A percentile compares a stretch with the other conserved stretches of the same genome.
These are phyloP conservation scores for Boletellus sp. DNA, from an alignment of 768 basidiomycete species.

Conservation along the genomic window DNA sequence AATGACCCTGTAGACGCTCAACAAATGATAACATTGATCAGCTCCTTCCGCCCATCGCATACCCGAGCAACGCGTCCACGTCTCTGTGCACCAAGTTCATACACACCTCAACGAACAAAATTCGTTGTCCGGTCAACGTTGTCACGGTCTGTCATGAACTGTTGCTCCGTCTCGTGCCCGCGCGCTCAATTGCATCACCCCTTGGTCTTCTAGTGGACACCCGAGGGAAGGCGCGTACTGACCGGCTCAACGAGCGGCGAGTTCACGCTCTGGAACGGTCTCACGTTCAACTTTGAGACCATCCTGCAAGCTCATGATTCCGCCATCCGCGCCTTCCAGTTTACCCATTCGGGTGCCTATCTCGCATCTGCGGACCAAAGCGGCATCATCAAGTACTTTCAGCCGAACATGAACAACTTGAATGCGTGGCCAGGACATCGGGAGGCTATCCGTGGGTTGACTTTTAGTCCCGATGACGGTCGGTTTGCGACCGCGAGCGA, in stretches of 20 bases:
- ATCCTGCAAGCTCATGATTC: constrained; percentile 99
- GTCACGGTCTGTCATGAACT: constrained; percentile 67
- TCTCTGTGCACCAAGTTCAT: constrained; percentile 96
- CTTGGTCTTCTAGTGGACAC: constrained; percentile 74
- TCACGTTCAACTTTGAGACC: constrained; percentile 99
- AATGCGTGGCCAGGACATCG: constrained; percentile 90
- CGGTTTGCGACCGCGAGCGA: constrained; percentile 95
- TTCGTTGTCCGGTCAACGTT: constrained; percentile 93
- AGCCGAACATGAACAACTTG: constrained; percentile 98
- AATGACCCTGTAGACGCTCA: constrained; percentile 20
- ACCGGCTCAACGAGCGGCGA: constrained; percentile 97
- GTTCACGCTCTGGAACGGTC: constrained; percentile 98
- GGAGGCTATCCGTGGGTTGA: constrained; percentile 91
- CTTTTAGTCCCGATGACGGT: constrained; percentile 88
- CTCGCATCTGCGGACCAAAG: constrained; percentile 90
- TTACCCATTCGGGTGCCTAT: constrained; percentile 91
- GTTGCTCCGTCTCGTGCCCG: neutral
- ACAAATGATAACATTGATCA: constrained; percentile 35
- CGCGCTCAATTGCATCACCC: neutral
- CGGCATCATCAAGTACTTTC: constrained; percentile 97
- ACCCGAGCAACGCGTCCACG: constrained; percentile 85
- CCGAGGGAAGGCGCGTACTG: constrained; percentile 87
- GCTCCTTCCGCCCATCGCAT: constrained; percentile 93
- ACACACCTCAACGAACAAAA: constrained; percentile 98
- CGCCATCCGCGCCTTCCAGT: constrained; percentile 84